Evolutionary conservation across 495 filamentous ascomycete species (phyloP).

Genomic region (Penicillium bialowiezense): DNA sequence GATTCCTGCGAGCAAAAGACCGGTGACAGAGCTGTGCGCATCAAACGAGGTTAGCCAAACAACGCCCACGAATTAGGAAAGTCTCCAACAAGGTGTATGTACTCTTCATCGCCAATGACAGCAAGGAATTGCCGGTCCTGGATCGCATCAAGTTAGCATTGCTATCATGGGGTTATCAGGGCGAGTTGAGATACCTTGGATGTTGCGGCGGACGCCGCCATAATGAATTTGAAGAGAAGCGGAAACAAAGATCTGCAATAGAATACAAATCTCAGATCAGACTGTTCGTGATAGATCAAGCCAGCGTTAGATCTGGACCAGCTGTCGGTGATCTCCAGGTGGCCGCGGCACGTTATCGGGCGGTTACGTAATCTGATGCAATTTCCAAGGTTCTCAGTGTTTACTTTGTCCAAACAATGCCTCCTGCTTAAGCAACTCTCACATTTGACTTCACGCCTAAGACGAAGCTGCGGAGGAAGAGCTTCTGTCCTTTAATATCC

Average conservation of each 20-base stretch:
- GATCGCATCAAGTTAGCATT: conserved; percentile 16
- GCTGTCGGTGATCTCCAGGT: conserved; percentile 15
- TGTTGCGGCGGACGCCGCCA: conserved; percentile 35
- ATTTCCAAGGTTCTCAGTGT: conserved; percentile 15
- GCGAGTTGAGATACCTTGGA: conserved; percentile 37
- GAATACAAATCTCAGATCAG: not conserved
- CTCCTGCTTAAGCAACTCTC: conserved; percentile 1
- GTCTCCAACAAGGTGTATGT: conserved; percentile 12
- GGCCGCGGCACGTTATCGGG: conserved; percentile 12
- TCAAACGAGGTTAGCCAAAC: conserved; percentile 19
- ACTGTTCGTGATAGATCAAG: not conserved
- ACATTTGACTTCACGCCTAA: conserved; percentile 9
- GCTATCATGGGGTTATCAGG: conserved; percentile 17
- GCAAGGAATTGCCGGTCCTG: conserved; percentile 93
- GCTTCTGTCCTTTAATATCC: conserved; percentile 14
- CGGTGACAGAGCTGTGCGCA: conserved; percentile 83
- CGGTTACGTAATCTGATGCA: conserved; percentile 25
- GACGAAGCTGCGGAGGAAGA: conserved; percentile 23
- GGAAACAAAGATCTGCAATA: not conserved
- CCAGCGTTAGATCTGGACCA: conserved; percentile 1
- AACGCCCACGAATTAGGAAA: not conserved
- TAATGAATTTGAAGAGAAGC: conserved; percentile 14
- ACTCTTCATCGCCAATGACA: conserved; percentile 96
- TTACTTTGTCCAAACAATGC: conserved; percentile 12
- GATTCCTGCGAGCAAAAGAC: conserved; percentile 88